Percentiles rank a stretch among this genome's conserved stretches.
Evolutionary conservation across 2,329 filamentous ascomycete species (phyloP).

Genomic region (Mycosphaerelloides madeirae): DNA sequence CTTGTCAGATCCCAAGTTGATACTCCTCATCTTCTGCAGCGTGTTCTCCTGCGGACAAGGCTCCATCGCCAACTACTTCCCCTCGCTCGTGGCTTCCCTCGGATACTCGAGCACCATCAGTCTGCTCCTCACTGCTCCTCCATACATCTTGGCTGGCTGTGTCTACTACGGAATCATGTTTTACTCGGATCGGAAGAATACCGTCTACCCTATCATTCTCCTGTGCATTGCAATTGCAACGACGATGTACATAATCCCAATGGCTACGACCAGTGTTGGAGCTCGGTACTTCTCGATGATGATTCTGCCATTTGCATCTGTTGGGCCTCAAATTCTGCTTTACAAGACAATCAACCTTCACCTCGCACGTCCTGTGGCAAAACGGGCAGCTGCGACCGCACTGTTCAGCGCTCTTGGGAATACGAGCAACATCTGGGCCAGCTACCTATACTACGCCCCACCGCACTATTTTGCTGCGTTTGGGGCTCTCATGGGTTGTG

Average conservation of each 20-base stretch:
- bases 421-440: conserved; percentile 31
- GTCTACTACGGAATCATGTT: conserved; percentile 8
- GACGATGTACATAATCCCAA: conserved; percentile 8
- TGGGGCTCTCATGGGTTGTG: conserved; percentile 33
- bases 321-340: conserved; percentile 43
- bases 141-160: conserved; percentile 29
- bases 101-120: conserved; percentile 29
- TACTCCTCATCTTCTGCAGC: conserved; percentile 30
- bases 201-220: conserved; percentile 3
- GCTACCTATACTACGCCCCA: conserved; percentile 33
- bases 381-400: conserved; percentile 21
- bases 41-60: conserved; percentile 31
- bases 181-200: conserved; percentile 5
- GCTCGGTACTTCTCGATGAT: conserved; percentile 16
- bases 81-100: conserved; percentile 27
- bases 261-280: conserved; percentile 15
- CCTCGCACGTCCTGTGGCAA: conserved; percentile 25
- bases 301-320: conserved; percentile 34
- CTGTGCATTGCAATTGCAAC: conserved; percentile 6
- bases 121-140: conserved; percentile 30
- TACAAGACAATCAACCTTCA: conserved; percentile 49
- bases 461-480: conserved; percentile 42
- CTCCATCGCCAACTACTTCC: conserved; percentile 29
- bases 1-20: conserved; percentile 29
- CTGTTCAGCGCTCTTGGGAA: conserved; percentile 29